Conservation (phyloP, 176 grass and related monocot species). For the Melocanna baccifera region DNA sequence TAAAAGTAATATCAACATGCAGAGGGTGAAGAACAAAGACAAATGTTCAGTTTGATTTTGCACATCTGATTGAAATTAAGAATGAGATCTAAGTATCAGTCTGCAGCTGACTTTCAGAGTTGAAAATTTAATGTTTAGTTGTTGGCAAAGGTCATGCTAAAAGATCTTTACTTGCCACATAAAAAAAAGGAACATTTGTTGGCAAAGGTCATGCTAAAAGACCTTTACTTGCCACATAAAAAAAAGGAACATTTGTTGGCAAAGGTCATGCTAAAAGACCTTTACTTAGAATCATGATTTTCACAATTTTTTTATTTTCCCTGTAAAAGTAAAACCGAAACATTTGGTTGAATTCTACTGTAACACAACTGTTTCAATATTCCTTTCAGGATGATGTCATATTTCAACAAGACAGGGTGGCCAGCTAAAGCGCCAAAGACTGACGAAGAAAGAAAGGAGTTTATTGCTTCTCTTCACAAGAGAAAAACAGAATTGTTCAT, state of each 20-base stretch:
- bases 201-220: too few species aligned
- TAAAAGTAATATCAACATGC: background rate
- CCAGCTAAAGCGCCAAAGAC: conserved; percentile 70
- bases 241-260: background rate
- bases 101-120: background rate
- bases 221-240: too few species aligned
- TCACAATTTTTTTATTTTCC: background rate
- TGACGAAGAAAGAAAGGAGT: conserved; percentile 76
- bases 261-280: background rate
- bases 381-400: conserved; percentile 81
- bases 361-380: background rate
- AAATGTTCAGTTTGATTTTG: background rate
- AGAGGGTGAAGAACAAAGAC: background rate
- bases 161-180: too few species aligned
- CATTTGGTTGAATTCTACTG: background rate
- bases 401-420: conserved; percentile 91
- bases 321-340: background rate
- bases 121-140: background rate
- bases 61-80: background rate
- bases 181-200: background rate
- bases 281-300: background rate
- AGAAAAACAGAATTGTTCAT: conserved; percentile 96
- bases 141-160: too few species aligned
- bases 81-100: background rate
- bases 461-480: conserved; percentile 92